Conservation (phyloP, 257 asterid species). For the Solanum infundibuliforme region DNA sequence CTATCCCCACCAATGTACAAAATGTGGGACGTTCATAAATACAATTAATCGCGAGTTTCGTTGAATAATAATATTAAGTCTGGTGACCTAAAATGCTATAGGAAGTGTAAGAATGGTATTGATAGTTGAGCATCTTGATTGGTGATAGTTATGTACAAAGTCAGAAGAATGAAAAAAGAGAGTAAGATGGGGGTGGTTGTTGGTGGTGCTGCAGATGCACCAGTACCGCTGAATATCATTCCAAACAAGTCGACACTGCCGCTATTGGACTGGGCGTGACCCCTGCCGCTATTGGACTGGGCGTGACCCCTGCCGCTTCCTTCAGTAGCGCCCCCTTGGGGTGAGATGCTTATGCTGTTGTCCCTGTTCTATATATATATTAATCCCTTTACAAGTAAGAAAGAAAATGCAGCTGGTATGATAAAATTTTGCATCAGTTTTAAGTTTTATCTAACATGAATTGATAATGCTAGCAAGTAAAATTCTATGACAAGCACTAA, state of each 20-base stretch:
- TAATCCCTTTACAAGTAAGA: neutral
- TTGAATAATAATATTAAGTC: neutral
- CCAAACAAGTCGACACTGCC: constrained; percentile 9
- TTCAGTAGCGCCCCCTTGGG: constrained; percentile 7
- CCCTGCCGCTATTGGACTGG: neutral
- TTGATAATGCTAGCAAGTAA: neutral
- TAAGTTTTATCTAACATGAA: neutral
- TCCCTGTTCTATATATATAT: neutral
- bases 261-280: neutral
- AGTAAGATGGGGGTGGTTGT: neutral
- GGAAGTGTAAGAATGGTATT: neutral
- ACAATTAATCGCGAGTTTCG: neutral
- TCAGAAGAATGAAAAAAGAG: constrained; percentile 5
- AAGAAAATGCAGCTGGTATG: neutral
- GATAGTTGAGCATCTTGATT: constrained; percentile 2
- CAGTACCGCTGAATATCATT: constrained; percentile 13
- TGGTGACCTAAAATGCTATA: neutral
- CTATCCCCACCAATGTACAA: neutral
- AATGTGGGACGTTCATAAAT: neutral
- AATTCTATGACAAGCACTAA: neutral
- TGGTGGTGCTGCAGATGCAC: constrained; percentile 2
- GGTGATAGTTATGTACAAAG: constrained; percentile 4
- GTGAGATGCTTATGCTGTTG: constrained; percentile 1
- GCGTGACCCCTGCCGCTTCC: neutral
- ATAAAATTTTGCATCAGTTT: neutral